Evolutionary conservation across 345 rosid genomes (phyloP).

Genomic region (Eucalyptus pumila): DNA sequence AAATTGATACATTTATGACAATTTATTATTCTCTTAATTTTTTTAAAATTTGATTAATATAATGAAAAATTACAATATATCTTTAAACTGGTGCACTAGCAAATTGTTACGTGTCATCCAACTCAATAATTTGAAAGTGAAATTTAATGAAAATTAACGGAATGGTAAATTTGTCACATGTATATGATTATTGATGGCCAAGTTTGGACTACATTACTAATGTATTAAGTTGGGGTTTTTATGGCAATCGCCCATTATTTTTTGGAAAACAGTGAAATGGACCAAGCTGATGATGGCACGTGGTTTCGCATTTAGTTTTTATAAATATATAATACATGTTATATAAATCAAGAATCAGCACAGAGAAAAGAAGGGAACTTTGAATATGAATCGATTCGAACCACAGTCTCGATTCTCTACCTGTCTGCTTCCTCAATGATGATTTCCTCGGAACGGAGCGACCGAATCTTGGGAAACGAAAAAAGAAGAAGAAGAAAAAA

Average conservation of each 20-base stretch:
- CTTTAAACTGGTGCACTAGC: fast-evolving
- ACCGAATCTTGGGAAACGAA: not conserved
- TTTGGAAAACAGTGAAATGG: not conserved
- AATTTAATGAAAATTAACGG: no score
- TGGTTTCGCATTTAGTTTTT: not conserved
- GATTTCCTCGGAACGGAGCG: not conserved
- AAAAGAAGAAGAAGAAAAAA: fast-evolving
- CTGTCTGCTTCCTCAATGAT: not conserved
- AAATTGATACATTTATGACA: fast-evolving
- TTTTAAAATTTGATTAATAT: no score
- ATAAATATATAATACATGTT: no score
- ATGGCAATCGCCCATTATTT: no score
- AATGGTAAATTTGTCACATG: no score
- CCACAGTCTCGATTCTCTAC: not conserved
- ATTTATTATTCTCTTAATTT: no score
- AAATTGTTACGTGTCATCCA: no score
- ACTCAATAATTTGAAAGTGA: no score
- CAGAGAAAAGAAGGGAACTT: not conserved
- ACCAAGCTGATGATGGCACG: not conserved
- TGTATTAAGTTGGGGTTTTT: no score
- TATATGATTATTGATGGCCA: no score
- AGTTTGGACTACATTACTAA: no score
- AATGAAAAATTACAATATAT: no score
- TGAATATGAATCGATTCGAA: not conserved
- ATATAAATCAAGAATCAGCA: not conserved